Percentiles rank a stretch among this genome's conserved stretches.
These are phyloP conservation scores for Candida lessepsii DNA, from an alignment of 805 yeast genomes.

Conservation along the genomic window DNA sequence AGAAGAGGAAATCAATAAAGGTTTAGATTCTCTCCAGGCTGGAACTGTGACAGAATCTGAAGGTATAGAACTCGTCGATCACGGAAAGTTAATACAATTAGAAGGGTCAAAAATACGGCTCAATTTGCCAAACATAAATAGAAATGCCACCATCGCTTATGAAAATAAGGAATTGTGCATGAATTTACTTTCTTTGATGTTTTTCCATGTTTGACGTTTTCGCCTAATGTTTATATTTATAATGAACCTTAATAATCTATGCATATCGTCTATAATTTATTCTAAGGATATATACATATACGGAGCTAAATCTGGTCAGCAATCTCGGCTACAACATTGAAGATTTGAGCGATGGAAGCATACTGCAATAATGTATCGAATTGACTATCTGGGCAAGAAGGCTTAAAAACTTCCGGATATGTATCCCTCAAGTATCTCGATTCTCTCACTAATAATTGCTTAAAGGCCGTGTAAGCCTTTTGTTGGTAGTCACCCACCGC, in stretches of 20 bases:
- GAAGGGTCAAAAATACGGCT: constrained; percentile 14
- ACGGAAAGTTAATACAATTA: constrained; percentile 16
- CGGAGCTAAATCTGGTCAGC: constrained; percentile 16
- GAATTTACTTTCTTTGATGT: constrained; percentile 13
- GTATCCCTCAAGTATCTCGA: constrained; percentile 19
- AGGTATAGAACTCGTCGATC: constrained; percentile 8
- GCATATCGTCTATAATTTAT: no score
- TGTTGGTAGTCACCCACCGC: constrained; percentile 17
- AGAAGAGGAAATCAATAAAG: constrained; percentile 15
- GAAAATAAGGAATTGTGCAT: constrained; percentile 18
- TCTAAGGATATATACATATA: no score
- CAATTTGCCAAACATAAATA: constrained; percentile 16
- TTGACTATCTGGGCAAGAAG: constrained; percentile 12
- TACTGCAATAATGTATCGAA: constrained; percentile 18
- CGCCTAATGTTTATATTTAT: no score
- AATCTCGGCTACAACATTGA: constrained; percentile 18
- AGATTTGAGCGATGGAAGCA: constrained; percentile 23
- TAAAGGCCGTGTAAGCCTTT: constrained; percentile 19
- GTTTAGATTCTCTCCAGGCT: constrained; percentile 5
- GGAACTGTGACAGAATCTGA: background rate
- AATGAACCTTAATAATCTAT: no score
- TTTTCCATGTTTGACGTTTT: no score
- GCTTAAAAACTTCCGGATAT: constrained; percentile 10
- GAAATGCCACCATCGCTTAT: constrained; percentile 17
- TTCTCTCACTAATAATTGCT: constrained; percentile 19